A percentile compares a stretch with the other conserved stretches of the same genome.
These are phyloP conservation scores for Botryotinia calthae DNA, from an alignment of 2,329 filamentous ascomycete species.

Conservation along the genomic window DNA sequence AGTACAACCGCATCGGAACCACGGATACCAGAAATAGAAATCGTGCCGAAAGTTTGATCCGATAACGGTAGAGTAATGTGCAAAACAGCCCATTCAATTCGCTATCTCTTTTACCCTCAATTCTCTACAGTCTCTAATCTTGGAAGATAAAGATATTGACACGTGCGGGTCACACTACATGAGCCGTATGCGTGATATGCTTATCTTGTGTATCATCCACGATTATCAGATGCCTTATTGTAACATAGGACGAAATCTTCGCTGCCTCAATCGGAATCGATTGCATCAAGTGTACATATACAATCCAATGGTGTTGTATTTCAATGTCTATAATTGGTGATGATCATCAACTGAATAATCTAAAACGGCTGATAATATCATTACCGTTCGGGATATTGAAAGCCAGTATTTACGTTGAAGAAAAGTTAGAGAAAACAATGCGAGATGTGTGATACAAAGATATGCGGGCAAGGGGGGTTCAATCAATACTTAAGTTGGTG, in stretches of 20 bases:
- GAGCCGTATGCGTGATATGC: conserved; percentile 1
- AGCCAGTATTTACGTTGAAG: background rate
- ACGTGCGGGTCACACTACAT: conserved; percentile 17
- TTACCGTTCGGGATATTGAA: background rate
- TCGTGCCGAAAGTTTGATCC: background rate
- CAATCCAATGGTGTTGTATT: background rate
- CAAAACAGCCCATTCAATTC: background rate
- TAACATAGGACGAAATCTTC: conserved; percentile 8
- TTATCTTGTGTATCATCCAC: background rate
- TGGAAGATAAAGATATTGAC: conserved; percentile 14
- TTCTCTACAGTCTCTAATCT: background rate
- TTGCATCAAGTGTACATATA: background rate
- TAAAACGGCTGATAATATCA: background rate
- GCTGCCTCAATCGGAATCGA: conserved; percentile 3
- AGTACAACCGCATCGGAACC: background rate
- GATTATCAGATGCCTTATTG: conserved; percentile 18
- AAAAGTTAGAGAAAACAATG: conserved; percentile 6
- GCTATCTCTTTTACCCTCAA: background rate
- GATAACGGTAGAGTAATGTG: background rate
- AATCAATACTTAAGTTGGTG: conserved; percentile 5
- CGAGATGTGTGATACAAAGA: background rate
- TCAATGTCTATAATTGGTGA: background rate
- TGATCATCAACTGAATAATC: background rate
- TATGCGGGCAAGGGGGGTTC: background rate
- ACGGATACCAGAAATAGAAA: background rate